These are phyloP conservation scores for Gossypium davidsonii DNA, from an alignment of 441 rosid species.

Conservation along the genomic window DNA sequence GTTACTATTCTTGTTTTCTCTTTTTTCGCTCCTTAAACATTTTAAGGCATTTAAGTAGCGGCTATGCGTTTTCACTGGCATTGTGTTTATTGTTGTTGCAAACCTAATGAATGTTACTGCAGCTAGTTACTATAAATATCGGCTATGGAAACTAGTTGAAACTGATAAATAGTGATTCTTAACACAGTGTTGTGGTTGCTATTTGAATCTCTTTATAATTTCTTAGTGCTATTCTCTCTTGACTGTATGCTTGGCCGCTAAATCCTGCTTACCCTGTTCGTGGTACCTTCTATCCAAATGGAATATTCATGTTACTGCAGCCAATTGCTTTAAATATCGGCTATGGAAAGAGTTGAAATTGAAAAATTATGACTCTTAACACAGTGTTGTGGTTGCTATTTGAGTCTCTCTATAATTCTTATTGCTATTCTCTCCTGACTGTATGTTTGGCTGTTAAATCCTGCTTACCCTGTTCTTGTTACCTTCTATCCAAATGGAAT, in stretches of 20 bases:
- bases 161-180: background rate
- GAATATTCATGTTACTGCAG: background rate
- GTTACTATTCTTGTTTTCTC: slow-evolving; percentile 19
- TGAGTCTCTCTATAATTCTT: background rate
- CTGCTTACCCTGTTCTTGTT: background rate
- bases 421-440: background rate
- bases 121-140: background rate
- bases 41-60: too few species aligned
- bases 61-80: background rate
- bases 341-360: too few species aligned
- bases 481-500: background rate
- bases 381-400: too few species aligned
- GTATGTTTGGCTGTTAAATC: background rate
- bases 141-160: background rate
- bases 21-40: too few species aligned
- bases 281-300: background rate
- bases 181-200: background rate
- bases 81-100: background rate
- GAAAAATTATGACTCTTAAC: too few species aligned
- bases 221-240: background rate
- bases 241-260: background rate
- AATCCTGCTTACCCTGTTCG: background rate
- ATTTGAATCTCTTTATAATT: background rate
- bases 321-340: too few species aligned
- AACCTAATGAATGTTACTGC: background rate